phyloP scores from a whole-genome alignment of 2,329 filamentous ascomycete genomes.

The Ophiostoma montium region DNA sequence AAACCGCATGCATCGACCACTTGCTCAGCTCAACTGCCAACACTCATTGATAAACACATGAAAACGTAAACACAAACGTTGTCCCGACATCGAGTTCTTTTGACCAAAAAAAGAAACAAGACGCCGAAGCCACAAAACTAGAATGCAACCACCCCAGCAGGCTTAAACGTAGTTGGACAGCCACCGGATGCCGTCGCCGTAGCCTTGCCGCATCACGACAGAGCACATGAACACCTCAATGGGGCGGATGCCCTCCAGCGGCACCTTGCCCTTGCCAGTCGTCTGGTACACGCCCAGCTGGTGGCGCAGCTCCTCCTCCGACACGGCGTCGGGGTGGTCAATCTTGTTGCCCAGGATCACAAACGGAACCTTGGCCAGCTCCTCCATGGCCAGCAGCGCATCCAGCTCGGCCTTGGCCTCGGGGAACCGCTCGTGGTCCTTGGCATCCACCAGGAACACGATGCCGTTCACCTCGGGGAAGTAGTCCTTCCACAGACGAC shows the following conservation, averaged over 20 bases:
- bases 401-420: slow-evolving; percentile 97
- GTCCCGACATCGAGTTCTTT: too few relatives aligned
- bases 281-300: slow-evolving; percentile 92
- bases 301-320: slow-evolving; percentile 87
- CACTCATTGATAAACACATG: too few relatives aligned
- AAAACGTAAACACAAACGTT: too few relatives aligned
- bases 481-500: slow-evolving; percentile 92
- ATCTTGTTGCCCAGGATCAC: slow-evolving; percentile 98
- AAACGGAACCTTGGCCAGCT: slow-evolving; percentile 89
- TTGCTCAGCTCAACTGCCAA: too few relatives aligned
- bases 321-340: slow-evolving; percentile 89
- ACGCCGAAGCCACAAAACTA: too few relatives aligned
- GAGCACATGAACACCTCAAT: slow-evolving; percentile 99
- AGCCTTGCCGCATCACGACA: slow-evolving; percentile 94
- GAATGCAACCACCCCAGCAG: too few relatives aligned
- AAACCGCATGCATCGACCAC: too few relatives aligned
- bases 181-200: slow-evolving; percentile 85
- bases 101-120: too few relatives aligned
- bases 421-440: slow-evolving; percentile 85
- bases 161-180: slow-evolving; percentile 76
- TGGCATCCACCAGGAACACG: slow-evolving; percentile 94
- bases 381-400: slow-evolving; percentile 90
- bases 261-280: slow-evolving; percentile 89
- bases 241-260: slow-evolving; percentile 73
- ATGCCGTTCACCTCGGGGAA: slow-evolving; percentile 94